Evolutionary conservation across 208 protist species (phyloP), one percentile per base, ranked within the genome.

Genomic region (Trypanosoma lewisi): DNA sequence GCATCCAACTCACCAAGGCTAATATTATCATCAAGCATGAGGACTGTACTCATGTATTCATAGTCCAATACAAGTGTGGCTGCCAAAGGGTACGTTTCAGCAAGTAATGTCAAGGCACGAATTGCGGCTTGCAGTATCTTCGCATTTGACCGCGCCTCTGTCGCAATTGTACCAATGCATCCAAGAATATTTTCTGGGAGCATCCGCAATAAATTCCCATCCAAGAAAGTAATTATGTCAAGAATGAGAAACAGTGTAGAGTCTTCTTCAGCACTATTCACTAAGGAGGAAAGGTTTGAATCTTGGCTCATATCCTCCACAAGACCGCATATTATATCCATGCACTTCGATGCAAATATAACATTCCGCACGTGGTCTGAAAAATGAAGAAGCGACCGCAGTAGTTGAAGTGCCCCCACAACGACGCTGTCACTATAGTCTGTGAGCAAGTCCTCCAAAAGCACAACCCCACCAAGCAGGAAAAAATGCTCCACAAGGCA

Each of bases 21-120:
- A 21, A n/a, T n/a, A 44, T 41, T 50, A 9, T 60, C 57, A 16
- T 30, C 44, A 9, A 48, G 2, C 28, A 58, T 25, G 33, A 80
- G 30, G 8, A 73, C 64, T 41, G 78, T 73, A 14, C 59, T 71
- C 28, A 92, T 34, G 63, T 85, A 92, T 28, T 88, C 82, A 51
- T 85, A 89, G 53, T 89, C 85, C 33, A 92, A 44, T 4, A 80
- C 72, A 25, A 83, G 53, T 11, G 85, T 79, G n/a, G 77, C 75
- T 4, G 77, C 70, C 65, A 83, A 72, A 19, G 85, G 85, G 45
- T 82, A 72, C 5, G 73, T 68, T 0, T 62, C 45, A 4, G 85
- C 67, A 50, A 89, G 66, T 1, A 55, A 41, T 27, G 67, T 67
- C 8, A 92, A 66, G 27, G 73, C 69, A 4, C 50, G 55, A 52